Percentiles rank a stretch among this genome's conserved stretches.
phyloP scores from a whole-genome alignment of 768 basidiomycete genomes.

The Termitomyces sp. region DNA sequence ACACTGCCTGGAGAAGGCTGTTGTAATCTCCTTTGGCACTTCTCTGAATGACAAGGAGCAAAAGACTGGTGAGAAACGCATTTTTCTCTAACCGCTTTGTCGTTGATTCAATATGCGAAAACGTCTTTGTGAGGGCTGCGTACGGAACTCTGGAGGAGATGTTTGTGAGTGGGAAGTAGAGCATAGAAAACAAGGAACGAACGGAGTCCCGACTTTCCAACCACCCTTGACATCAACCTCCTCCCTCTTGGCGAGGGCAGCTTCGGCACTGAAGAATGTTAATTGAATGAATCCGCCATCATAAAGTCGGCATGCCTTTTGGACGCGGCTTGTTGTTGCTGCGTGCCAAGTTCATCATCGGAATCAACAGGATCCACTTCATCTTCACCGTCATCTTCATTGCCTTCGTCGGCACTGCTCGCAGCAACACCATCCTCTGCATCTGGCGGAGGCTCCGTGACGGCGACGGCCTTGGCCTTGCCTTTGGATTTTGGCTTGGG shows the following conservation, averaged over 20 bases:
- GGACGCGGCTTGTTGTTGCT: slow-evolving; percentile 40
- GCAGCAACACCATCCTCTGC: slow-evolving; percentile 14
- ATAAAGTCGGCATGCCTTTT: slow-evolving; percentile 43
- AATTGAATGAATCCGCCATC: background rate
- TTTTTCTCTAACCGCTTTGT: slow-evolving; percentile 95
- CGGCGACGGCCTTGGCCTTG: slow-evolving; percentile 18
- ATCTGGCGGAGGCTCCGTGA: slow-evolving; percentile 23
- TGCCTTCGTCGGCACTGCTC: slow-evolving; percentile 19
- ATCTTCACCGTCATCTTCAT: slow-evolving; percentile 30
- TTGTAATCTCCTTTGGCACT: slow-evolving; percentile 69
- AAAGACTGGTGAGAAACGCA: slow-evolving; percentile 79
- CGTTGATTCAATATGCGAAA: slow-evolving; percentile 86
- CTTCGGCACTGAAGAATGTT: slow-evolving; percentile 51
- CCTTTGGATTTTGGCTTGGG: slow-evolving; percentile 17
- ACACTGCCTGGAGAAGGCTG: slow-evolving; percentile 82
- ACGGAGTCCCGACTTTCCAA: slow-evolving; percentile 86
- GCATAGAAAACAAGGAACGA: slow-evolving; percentile 24
- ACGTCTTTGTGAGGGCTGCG: slow-evolving; percentile 84
- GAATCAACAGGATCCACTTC: slow-evolving; percentile 23
- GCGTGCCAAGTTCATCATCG: slow-evolving; percentile 24
- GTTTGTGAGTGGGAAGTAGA: background rate
- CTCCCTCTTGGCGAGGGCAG: slow-evolving; percentile 48
- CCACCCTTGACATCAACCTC: slow-evolving; percentile 77
- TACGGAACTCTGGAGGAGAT: slow-evolving; percentile 81
- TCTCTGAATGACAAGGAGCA: slow-evolving; percentile 84